Evolutionary conservation across 2,329 filamentous ascomycete species (phyloP).

Genomic region (Botrytis tulipae): DNA sequence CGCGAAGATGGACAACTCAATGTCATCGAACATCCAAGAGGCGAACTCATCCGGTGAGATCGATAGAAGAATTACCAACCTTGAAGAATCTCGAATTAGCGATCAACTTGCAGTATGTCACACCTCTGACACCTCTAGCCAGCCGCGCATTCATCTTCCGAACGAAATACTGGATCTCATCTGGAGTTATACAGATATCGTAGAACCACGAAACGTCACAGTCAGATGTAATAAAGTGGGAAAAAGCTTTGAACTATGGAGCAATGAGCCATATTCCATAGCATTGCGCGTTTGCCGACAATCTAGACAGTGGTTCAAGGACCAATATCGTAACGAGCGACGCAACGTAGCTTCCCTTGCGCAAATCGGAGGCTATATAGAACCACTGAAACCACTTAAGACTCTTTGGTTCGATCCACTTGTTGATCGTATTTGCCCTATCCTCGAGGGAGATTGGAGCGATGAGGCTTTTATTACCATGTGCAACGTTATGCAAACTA

Average conservation of each 20-base stretch:
- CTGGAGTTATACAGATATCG: fast-evolving
- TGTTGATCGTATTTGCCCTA: neutral
- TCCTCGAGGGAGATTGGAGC: neutral
- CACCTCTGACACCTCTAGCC: too few species aligned
- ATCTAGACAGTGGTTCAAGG: neutral
- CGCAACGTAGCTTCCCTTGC: neutral
- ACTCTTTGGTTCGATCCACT: neutral
- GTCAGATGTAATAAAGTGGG: neutral
- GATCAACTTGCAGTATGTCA: too few species aligned
- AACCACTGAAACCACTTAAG: fast-evolving
- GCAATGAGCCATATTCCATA: neutral
- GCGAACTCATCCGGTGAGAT: neutral
- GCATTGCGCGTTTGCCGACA: neutral
- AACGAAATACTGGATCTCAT: neutral
- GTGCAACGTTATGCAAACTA: neutral
- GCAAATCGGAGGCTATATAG: neutral
- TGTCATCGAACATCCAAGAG: fast-evolving
- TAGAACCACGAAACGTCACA: neutral
- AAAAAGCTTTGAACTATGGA: neutral
- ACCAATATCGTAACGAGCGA: neutral
- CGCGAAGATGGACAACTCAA: neutral
- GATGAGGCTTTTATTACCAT: neutral
- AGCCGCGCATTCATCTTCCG: neutral
- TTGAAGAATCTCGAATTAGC: too few species aligned
- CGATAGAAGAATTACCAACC: too few species aligned